Base-by-base conservation (phyloP, 768 basidiomycete species). In the Asterophora lycoperdoides region DNA sequence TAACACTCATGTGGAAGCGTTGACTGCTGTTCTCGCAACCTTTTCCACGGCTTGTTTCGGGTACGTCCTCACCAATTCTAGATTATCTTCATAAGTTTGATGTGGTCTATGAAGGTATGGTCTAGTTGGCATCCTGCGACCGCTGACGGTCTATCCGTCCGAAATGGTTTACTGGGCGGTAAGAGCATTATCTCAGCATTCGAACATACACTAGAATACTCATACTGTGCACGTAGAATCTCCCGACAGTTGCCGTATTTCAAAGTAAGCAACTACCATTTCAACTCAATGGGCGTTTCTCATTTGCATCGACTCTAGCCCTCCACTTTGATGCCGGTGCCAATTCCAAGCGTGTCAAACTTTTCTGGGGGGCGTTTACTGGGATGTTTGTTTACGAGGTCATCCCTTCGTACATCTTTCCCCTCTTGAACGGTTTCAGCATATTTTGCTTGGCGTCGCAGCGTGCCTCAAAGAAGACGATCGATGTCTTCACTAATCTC, bases 11-110 rank as follows among this genome's bases (percentile, higher is more conserved):
- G 77, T 83, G 1, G 67, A 70, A 38, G 76, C 79, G 1, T 69
- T 74, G 0, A 80, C 79, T 2, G 80, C 80, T 6, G 66, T 83
- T 26, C 72, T 85, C 8, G 78, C 79, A 0, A 83, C 80, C 0
- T 83, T 83, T 62, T 83, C 80, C 2, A 81, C 81, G 0, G 78
- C 78, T 4, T 79, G 78, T 58, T 83, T 84, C 61, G 80, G 79
- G 74, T 81, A 53, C 46, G 71, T 23, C 23, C 23, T 52, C 10
- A 1, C 29, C 18, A n/a, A 17, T 17, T 2, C 33, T 43, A 4
- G 5, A 38, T 39, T 30, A 17, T 13, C 28, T 35, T 5, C 2
- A 7, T 42, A 15, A 9, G 17, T 20, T 4, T 33, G 28, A 41
- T 32, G 17, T 34, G n/a, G 18, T 18, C 13, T 42, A 38, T 39